A percentile compares a stretch with the other conserved stretches of the same genome.
Evolutionary conservation across 2,329 filamentous ascomycete species (phyloP).

Genomic region (Pseudogymnoascus sp.): DNA sequence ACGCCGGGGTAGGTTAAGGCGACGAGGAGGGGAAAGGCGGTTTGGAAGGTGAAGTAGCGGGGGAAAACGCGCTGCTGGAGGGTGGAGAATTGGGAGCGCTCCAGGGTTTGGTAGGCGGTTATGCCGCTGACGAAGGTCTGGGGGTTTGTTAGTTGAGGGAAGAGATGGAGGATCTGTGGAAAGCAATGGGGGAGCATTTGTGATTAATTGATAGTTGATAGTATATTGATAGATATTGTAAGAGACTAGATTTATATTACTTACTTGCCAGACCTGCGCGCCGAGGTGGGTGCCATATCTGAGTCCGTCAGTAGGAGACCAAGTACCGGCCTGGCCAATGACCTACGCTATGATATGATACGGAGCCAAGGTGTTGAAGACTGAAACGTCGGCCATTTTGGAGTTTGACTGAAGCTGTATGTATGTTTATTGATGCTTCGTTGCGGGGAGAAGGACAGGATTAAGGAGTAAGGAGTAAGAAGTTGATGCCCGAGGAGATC

Average conservation of each 20-base stretch:
- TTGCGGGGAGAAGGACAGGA: background rate
- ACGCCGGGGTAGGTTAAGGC: constrained; percentile 64
- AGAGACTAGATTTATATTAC: constrained; percentile 15
- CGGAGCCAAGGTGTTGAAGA: constrained; percentile 54
- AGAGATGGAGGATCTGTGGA: background rate
- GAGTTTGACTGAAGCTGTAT: background rate
- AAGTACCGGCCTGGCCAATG: constrained; percentile 11
- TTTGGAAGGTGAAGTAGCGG: constrained; percentile 80
- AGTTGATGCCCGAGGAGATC: background rate
- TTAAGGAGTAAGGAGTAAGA: background rate
- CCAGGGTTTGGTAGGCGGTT: constrained; percentile 66
- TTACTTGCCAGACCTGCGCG: constrained; percentile 74
- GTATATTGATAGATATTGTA: background rate
- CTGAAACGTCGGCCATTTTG: constrained; percentile 30
- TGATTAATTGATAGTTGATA: background rate
- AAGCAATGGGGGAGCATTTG: background rate
- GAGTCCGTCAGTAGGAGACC: constrained; percentile 15
- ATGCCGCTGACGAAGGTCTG: constrained; percentile 69
- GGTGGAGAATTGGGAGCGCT: constrained; percentile 69
- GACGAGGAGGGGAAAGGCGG: constrained; percentile 61
- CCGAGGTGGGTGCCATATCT: constrained; percentile 87
- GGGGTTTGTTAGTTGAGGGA: constrained; percentile 14
- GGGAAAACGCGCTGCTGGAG: constrained; percentile 78
- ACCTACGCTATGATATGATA: constrained; percentile 69
- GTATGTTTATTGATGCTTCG: constrained; percentile 4